Base-by-base conservation (phyloP, 306 rosid genomes). In the Begonia peltatifolia region DNA sequence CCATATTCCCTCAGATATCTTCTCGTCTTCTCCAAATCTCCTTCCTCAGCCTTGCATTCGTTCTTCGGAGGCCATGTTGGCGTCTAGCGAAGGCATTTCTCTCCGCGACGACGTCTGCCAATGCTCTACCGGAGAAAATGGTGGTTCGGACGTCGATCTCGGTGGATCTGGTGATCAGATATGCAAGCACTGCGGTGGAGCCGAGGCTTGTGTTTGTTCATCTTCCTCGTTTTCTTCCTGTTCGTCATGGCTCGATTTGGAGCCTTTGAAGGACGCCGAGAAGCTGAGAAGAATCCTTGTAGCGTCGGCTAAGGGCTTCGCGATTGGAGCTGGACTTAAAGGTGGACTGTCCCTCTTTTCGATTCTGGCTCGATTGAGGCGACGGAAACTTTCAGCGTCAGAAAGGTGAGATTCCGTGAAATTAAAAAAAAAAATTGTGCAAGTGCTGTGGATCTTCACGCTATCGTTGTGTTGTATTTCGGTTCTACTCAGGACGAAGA, bases 321-420 rank as follows among this genome's bases (percentile, higher is more conserved):
- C 82, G 3, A 77, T 92, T 20, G 99, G 99, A 49, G 99, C 96
- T 57, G 96, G 96, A 52, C 63, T 92, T 56, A 86, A 86, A 59
- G 99, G 96, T 9, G 99, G 96, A 38, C 94, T 92, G 57, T 87
- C 99, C 57, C 77, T 86, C 59, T 86, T 92, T 73, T 81, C 99
- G 23, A 77, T 92, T 71, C 53, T 92, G 54, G 82, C 66, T 61
- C 82, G 96, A 54, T 61, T 83, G 66, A 72, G 72, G 56, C 77
- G 87, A 12, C 67, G 82, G 63, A 83, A 73, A 61, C 71, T 78
- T 52, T 70, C 67, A 63, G 73, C 84, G 58, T 76, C 87, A n/a
- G 64, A 60, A 11, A 74, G 83, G 80, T 78, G 42, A 49, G 13
- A 38, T 58, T 23, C 11, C 14, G 9, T 14, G 42, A 23, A 1